Conservation (phyloP, 2,329 filamentous ascomycete genomes). For the Graphiopsis chlorocephala region DNA sequence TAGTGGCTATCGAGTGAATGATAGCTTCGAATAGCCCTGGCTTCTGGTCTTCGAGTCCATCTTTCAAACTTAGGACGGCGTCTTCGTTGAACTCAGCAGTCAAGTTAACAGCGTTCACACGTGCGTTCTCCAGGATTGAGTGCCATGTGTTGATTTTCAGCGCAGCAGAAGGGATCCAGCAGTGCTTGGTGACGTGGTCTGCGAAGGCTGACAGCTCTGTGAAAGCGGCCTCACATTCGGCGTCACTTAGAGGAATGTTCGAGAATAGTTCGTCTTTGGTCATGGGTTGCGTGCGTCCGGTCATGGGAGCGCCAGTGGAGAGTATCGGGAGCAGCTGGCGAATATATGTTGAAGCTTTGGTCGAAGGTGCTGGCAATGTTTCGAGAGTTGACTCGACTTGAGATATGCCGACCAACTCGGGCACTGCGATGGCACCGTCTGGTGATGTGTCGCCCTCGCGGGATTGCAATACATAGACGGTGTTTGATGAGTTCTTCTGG, state of each 20-base stretch:
- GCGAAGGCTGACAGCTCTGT: constrained; percentile 54
- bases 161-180: constrained; percentile 49
- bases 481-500: constrained; percentile 65
- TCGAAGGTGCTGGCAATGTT: constrained; percentile 32
- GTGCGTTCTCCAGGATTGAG: constrained; percentile 40
- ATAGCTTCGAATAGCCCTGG: constrained; percentile 30
- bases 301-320: constrained; percentile 26
- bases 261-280: constrained; percentile 44
- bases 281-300: constrained; percentile 17
- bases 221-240: constrained; percentile 53
- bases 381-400: constrained; percentile 46
- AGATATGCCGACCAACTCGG: constrained; percentile 39
- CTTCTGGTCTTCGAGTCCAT: constrained; percentile 37
- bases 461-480: constrained; percentile 54
- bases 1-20: constrained; percentile 26
- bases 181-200: constrained; percentile 28
- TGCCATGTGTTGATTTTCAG: constrained; percentile 51
- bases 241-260: constrained; percentile 52
- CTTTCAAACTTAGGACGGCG: constrained; percentile 26
- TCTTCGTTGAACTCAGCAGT: constrained; percentile 14
- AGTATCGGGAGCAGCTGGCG: constrained; percentile 40
- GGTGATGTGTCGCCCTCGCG: background rate
- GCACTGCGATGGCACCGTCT: background rate
- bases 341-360: constrained; percentile 37
- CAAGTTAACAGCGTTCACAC: constrained; percentile 42